Evolutionary conservation across 192 early-diverging fungal species (phyloP), one percentile per base, ranked within the genome.

Genomic region (Allomyces javanicus): DNA sequence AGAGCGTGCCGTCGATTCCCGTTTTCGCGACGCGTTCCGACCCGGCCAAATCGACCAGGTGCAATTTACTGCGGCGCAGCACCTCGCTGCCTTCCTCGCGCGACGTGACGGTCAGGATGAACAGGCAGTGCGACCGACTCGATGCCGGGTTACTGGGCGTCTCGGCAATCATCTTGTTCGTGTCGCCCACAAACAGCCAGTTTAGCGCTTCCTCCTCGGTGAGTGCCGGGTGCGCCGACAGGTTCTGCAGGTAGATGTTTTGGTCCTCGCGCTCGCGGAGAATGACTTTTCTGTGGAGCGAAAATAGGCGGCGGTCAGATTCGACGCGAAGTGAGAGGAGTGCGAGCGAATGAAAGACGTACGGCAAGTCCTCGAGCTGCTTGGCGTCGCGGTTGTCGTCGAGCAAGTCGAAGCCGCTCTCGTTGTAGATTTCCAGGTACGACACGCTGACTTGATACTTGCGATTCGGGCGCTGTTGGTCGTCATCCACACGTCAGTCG

Each of bases 1-100:
- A 72, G 12, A 85, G 67, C 10, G 68, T 82, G 44, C 83, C 83
- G 55, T 74, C 67, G 64, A 85, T 83, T 33, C 77, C 76, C 10
- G 81, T 85, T 3, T 73, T 69, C 14, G 74, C 68, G 12, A 78
- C 74, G 40, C 81, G 68, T 65, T 85, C 83, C 33, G 83, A 85
- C 43, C 83, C 83, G n/a, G 81, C 83, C 23, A 85, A 70, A 80
- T 85, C 83, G n/a, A 85, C 81, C 10, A 85, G 66, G 70, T 83
- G 81, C 26, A 85, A 67, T 67, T 85, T 85, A 25, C 73, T 73
- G 62, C 74, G 64, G 24, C 83, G 71, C 26, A 85, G 77, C 9
- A 65, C 66, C 62, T 74, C 79, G 27, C 73, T 72, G 5, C 81
- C 79, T 17, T 74, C 72, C 25, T 65, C 62, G 64, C 75, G 63